These are phyloP conservation scores for Populus hybrid DNA, from an alignment of 441 rosid genomes.

Conservation along the genomic window DNA sequence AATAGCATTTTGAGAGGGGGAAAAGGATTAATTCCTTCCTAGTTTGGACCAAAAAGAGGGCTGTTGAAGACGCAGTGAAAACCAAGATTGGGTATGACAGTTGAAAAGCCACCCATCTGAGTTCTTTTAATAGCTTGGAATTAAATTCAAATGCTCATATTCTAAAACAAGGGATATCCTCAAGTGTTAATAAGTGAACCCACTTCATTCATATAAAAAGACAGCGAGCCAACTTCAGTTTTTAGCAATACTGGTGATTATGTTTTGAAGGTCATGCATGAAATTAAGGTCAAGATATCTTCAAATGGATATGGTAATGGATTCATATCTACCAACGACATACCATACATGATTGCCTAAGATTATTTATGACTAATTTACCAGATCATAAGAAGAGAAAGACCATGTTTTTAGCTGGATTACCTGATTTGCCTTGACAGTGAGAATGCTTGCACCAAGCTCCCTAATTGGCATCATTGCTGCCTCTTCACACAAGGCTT, in stretches of 20 bases:
- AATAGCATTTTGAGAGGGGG: not conserved
- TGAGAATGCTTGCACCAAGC: conserved; percentile 78
- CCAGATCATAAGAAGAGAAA: not conserved
- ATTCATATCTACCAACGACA: not conserved
- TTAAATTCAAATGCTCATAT: too few relatives aligned
- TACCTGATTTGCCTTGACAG: conserved; percentile 83
- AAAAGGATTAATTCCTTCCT: not conserved
- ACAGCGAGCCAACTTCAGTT: too few relatives aligned
- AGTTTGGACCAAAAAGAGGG: not conserved
- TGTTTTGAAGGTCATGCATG: too few relatives aligned
- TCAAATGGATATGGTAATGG: not conserved
- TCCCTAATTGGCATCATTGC: conserved; percentile 99
- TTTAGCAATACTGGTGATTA: too few relatives aligned
- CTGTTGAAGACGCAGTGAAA: not conserved
- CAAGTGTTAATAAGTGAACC: too few relatives aligned
- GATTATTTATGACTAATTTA: not conserved
- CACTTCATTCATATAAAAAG: too few relatives aligned
- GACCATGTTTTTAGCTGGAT: conserved; percentile 3
- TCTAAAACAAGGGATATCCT: too few relatives aligned
- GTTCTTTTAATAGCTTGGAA: too few relatives aligned
- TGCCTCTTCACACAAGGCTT: conserved; percentile 97
- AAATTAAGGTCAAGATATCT: too few relatives aligned
- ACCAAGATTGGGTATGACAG: too few relatives aligned
- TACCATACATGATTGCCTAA: not conserved
- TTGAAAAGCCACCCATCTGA: too few relatives aligned